Conservation (phyloP, 768 basidiomycete species). For the Suillus brevipes region DNA sequence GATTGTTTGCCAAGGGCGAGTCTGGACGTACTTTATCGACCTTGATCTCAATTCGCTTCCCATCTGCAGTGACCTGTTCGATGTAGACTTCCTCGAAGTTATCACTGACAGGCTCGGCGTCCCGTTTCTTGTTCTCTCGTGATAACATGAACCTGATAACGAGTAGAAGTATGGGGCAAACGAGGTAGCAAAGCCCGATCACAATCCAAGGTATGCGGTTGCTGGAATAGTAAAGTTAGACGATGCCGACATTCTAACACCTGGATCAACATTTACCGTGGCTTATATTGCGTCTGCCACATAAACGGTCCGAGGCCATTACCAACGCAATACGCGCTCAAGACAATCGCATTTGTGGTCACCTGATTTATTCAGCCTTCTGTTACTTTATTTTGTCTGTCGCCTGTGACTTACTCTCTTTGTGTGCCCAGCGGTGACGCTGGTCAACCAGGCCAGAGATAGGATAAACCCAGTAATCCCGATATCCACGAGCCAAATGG, state of each 20-base stretch:
- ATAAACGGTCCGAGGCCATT: constrained; percentile 76
- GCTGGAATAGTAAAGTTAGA: constrained; percentile 31
- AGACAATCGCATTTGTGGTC: constrained; percentile 64
- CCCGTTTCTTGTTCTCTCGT: constrained; percentile 64
- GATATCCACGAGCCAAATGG: constrained; percentile 38
- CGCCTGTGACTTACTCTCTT: constrained; percentile 53
- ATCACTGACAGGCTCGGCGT: constrained; percentile 51
- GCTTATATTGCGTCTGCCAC: constrained; percentile 70
- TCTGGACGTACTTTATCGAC: constrained; percentile 60
- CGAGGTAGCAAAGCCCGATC: constrained; percentile 62
- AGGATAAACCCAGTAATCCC: constrained; percentile 62
- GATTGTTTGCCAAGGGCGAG: neutral
- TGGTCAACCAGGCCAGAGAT: constrained; percentile 62
- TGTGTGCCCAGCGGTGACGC: constrained; percentile 69
- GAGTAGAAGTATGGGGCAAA: constrained; percentile 50
- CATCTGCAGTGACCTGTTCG: constrained; percentile 50
- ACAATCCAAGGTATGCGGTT: constrained; percentile 78
- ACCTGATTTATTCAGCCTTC: constrained; percentile 14
- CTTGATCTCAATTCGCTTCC: constrained; percentile 51
- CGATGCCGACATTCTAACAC: neutral
- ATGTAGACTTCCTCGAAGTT: constrained; percentile 65
- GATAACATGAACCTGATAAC: constrained; percentile 53
- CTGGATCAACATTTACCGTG: constrained; percentile 43
- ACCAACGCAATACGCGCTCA: constrained; percentile 66
- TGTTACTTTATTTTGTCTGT: neutral